Conservation (phyloP, 257 asterid species). For the Solanum corneliomulleri region DNA sequence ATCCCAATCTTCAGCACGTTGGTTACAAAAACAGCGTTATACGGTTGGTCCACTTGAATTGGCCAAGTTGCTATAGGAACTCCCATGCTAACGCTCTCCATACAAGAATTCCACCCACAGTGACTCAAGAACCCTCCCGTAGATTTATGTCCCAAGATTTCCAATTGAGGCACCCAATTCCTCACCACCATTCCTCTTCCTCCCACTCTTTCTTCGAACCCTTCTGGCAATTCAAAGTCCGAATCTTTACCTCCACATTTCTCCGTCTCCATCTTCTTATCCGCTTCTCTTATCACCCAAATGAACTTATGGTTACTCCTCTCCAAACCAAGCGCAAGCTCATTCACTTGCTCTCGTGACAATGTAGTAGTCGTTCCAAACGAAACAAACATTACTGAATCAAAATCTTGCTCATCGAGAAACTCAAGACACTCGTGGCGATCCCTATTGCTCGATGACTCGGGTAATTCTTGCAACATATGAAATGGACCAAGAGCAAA, state of each 20-base stretch:
- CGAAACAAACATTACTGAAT: background rate
- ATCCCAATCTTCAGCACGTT: background rate
- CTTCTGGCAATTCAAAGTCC: background rate
- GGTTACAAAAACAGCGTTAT: background rate
- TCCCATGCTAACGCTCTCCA: background rate
- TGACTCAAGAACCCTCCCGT: background rate
- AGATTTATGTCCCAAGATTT: background rate
- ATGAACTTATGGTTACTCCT: background rate
- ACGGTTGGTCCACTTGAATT: background rate
- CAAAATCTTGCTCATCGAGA: background rate
- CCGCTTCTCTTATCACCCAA: background rate
- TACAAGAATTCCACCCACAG: background rate
- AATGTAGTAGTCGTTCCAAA: background rate
- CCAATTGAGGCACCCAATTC: background rate
- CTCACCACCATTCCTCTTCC: background rate
- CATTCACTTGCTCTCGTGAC: background rate
- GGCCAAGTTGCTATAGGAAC: background rate
- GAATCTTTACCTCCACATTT: background rate
- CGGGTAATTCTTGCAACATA: background rate
- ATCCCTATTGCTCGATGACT: background rate
- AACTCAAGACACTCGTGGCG: background rate
- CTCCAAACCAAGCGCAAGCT: background rate
- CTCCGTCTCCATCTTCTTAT: background rate
- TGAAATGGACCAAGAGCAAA: background rate
- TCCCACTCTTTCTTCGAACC: background rate